A percentile compares a stretch with the other conserved stretches of the same genome.
Conservation (phyloP, 2,329 filamentous ascomycete genomes). For the Triangularia verruculosa region DNA sequence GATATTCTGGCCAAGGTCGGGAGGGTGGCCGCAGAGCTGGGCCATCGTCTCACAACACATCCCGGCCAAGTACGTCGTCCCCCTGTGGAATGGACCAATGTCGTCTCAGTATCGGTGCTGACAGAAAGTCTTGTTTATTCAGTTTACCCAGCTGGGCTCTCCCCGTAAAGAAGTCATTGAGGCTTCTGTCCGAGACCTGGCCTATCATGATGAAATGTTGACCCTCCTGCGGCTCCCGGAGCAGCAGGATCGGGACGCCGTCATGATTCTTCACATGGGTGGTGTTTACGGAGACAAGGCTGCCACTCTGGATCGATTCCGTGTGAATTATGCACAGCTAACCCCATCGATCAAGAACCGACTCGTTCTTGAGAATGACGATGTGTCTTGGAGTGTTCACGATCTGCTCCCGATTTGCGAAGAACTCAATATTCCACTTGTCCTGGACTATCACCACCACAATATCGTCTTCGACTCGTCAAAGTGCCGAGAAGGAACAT, state of each 20-base stretch:
- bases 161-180: constrained; percentile 73
- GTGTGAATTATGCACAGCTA: constrained; percentile 66
- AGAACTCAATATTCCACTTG: constrained; percentile 88
- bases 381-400: constrained; percentile 89
- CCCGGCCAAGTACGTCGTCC: constrained; percentile 65
- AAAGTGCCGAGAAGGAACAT: constrained; percentile 76
- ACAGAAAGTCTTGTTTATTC: neutral
- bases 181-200: constrained; percentile 75
- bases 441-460: constrained; percentile 92
- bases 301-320: constrained; percentile 75
- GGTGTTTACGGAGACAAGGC: constrained; percentile 84
- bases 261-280: constrained; percentile 94
- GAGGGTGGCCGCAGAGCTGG: constrained; percentile 69
- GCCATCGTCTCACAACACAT: constrained; percentile 84
- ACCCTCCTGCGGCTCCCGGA: constrained; percentile 71
- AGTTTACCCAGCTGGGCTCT: constrained; percentile 88
- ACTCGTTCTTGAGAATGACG: constrained; percentile 90
- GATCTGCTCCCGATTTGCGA: constrained; percentile 87
- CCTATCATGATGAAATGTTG: constrained; percentile 85
- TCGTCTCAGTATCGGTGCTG: neutral
- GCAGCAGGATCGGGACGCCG: constrained; percentile 77
- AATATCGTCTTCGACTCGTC: constrained; percentile 82
- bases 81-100: neutral
- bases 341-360: constrained; percentile 71
- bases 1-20: constrained; percentile 75